Evolutionary conservation across 495 filamentous ascomycete species (phyloP), one percentile per base, ranked within the genome.

Genomic region (Aspergillus cristatus): DNA sequence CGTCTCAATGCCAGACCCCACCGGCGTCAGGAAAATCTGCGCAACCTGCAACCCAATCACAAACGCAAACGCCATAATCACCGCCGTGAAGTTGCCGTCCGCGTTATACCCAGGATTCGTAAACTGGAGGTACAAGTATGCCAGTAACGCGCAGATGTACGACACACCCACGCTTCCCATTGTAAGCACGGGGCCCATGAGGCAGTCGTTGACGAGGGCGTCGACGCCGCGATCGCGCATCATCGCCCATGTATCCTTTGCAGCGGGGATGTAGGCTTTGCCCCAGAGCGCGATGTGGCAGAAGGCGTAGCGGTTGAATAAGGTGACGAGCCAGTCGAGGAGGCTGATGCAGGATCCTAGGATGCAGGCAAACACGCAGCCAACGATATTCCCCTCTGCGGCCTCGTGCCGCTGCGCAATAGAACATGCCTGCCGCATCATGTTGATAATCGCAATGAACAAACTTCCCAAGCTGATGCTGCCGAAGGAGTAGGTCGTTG

Each of bases 141-240:
- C 76, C 18, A 94, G 67, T 37, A 94, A 55, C 4, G 85, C 81
- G 49, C 82, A 88, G 34, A 82, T 70, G 50, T 89, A 94, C 3
- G 76, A 84, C 26, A 94, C 80, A 44, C 90, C 90, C 0, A 79
- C 76, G 2, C 82, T 76, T 33, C 86, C 89, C 76, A 94, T 88
- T 26, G 64, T 84, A n/a, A 97, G 64, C 12, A 97, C 87, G 0
- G 87, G 88, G 0, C 86, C 84, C 45, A 95, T 82, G 17, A 97
- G 73, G 53, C 85, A 93, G 50, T 96, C 87, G 57, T 90, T 89
- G 45, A 93, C 71, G 5, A 95, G 71, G 6, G 84, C 86, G 49
- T 95, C 87, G 38, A 97, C 78, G 18, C 90, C 90, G 24, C 89
- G 84, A 53, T 93, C 77, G 48, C 84, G 87, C 70, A 94, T 85